A percentile compares a stretch with the other conserved stretches of the same genome.
These are phyloP conservation scores for Astraeus odoratus DNA, from an alignment of 768 basidiomycete genomes.

Conservation along the genomic window DNA sequence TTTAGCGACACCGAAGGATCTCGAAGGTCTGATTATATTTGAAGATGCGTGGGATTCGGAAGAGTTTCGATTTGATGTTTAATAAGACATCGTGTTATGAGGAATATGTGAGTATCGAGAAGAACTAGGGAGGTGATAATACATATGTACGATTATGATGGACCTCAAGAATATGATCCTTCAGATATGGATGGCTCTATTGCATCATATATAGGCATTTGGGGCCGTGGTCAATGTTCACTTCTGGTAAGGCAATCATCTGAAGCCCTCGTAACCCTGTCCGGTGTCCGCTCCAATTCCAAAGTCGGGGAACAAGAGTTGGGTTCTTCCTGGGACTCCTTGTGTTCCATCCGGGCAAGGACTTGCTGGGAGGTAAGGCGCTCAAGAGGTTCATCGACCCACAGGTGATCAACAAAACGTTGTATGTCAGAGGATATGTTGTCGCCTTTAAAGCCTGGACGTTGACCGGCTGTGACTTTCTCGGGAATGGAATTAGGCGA, in stretches of 20 bases:
- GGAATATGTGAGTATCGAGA: not conserved
- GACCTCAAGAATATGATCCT: too few species aligned
- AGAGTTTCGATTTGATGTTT: conserved; percentile 25
- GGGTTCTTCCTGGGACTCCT: conserved; percentile 6
- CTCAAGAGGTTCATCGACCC: conserved; percentile 10
- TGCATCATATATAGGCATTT: too few species aligned
- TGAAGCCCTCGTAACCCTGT: not conserved
- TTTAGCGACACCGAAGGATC: conserved; percentile 25
- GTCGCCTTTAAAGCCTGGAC: conserved; percentile 13
- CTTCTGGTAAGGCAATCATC: not conserved
- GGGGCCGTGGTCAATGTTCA: not conserved
- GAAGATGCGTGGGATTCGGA: conserved; percentile 22
- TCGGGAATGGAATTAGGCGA: not conserved
- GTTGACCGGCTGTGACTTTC: not conserved
- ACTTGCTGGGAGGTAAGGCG: conserved; percentile 21
- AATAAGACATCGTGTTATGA: not conserved
- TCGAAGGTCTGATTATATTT: conserved; percentile 25
- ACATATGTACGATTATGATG: not conserved
- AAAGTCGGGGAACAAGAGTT: conserved; percentile 1
- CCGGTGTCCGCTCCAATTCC: conserved; percentile 17
- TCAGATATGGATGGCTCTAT: too few species aligned
- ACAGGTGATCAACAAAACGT: conserved; percentile 26
- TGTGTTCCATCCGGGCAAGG: conserved; percentile 19
- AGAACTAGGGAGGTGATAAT: too few species aligned
- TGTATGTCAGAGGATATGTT: conserved; percentile 19